Evolutionary conservation across 345 rosid genomes (phyloP).

Genomic region (Euphorbia tirucalli): DNA sequence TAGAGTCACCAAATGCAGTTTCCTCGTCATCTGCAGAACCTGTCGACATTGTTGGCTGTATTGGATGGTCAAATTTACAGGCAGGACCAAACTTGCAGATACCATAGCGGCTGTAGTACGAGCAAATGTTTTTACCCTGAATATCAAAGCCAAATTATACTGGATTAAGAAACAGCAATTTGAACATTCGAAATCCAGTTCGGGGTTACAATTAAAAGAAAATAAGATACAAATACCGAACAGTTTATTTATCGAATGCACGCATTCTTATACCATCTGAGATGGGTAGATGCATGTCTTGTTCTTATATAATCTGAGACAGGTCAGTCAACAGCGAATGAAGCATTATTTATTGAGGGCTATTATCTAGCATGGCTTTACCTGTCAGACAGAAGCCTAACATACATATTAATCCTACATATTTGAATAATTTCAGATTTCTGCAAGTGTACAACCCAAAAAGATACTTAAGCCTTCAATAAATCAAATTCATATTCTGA

Average conservation of each 20-base stretch:
- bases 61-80: slow-evolving; percentile 70
- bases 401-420: too few species aligned
- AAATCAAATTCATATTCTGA: neutral
- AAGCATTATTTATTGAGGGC: too few species aligned
- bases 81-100: slow-evolving; percentile 96
- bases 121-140: slow-evolving; percentile 74
- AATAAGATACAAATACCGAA: neutral
- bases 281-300: too few species aligned
- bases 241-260: too few species aligned
- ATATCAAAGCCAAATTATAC: slow-evolving; percentile 9
- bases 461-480: neutral
- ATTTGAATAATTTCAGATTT: too few species aligned
- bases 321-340: neutral
- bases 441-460: too few species aligned
- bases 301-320: neutral
- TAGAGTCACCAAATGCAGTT: slow-evolving; percentile 22
- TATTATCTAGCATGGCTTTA: too few species aligned
- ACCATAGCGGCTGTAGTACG: slow-evolving; percentile 86
- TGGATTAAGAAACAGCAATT: neutral
- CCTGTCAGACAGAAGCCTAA: too few species aligned
- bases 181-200: neutral
- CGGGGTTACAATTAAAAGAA: neutral
- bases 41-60: slow-evolving; percentile 33
- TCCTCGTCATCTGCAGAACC: slow-evolving; percentile 30
- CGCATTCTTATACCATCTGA: too few species aligned